phyloP scores from a whole-genome alignment of 2,329 filamentous ascomycete genomes.

The Epicoccum sorghinum region DNA sequence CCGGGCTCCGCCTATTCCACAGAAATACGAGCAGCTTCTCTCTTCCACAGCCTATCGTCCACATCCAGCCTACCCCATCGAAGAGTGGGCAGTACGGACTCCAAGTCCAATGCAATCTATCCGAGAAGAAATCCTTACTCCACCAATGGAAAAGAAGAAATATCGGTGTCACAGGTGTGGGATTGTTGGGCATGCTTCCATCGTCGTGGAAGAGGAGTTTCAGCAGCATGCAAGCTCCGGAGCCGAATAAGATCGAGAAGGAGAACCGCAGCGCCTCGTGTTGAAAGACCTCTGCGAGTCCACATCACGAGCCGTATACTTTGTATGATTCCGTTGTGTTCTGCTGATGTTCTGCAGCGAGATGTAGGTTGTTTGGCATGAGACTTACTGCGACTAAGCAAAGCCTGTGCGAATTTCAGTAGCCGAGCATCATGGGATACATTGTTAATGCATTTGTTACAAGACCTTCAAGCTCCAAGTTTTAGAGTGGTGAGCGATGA shows the following conservation, averaged over 20 bases:
- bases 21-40: slow-evolving; percentile 19
- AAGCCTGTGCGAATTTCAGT: too few species aligned
- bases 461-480: not conserved
- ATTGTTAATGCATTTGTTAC: too few species aligned
- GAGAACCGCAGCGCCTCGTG: slow-evolving; percentile 1
- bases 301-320: too few species aligned
- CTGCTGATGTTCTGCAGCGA: too few species aligned
- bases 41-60: slow-evolving; percentile 28
- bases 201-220: slow-evolving; percentile 34
- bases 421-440: too few species aligned
- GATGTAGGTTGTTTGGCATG: too few species aligned
- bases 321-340: too few species aligned
- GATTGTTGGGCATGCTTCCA: slow-evolving; percentile 29
- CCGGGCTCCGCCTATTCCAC: slow-evolving; percentile 26
- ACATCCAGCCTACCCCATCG: slow-evolving; percentile 31
- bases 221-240: not conserved
- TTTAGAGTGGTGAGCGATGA: slow-evolving; percentile 2
- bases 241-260: not conserved
- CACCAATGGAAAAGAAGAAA: slow-evolving; percentile 22
- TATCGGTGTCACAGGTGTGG: slow-evolving; percentile 13
- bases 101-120: slow-evolving; percentile 37
- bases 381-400: too few species aligned
- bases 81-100: slow-evolving; percentile 35
- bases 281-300: not conserved
- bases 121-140: slow-evolving; percentile 28